Percentiles rank a stretch among this genome's conserved stretches.
Evolutionary conservation across 768 basidiomycete species (phyloP).

Genomic region (Cubamyces lactineus): DNA sequence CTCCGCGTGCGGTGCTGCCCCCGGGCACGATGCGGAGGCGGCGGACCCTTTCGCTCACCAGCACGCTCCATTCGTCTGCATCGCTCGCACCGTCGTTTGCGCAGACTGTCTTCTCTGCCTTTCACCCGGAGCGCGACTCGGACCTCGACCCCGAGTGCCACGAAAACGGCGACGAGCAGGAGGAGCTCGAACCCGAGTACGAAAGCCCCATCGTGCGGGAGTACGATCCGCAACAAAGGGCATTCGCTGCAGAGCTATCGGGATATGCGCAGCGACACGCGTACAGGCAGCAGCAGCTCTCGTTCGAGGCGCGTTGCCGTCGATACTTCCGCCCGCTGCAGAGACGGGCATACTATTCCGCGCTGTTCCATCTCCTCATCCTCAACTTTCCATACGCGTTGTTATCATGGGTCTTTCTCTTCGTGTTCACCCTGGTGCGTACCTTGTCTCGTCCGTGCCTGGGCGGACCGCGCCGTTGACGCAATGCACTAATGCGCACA

Average conservation of each 20-base stretch:
- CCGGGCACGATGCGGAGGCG: constrained; percentile 38
- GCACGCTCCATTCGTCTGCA: constrained; percentile 46
- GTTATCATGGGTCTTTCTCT: constrained; percentile 76
- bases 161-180: constrained; percentile 29
- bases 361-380: constrained; percentile 69
- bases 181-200: constrained; percentile 26
- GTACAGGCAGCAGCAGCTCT: constrained; percentile 11
- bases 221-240: constrained; percentile 21
- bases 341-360: constrained; percentile 59
- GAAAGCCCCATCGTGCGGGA: constrained; percentile 20
- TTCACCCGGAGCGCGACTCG: constrained; percentile 53
- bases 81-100: constrained; percentile 67
- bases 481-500: neutral
- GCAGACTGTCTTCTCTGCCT: constrained; percentile 72
- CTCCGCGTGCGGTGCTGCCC: constrained; percentile 24
- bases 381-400: constrained; percentile 82
- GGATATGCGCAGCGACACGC: constrained; percentile 15
- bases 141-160: constrained; percentile 44
- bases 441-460: neutral
- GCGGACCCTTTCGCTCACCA: constrained; percentile 62
- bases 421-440: constrained; percentile 80
- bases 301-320: constrained; percentile 43
- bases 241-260: constrained; percentile 23
- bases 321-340: constrained; percentile 69
- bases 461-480: constrained; percentile 1